Evolutionary conservation across 345 rosid genomes (phyloP), one percentile per base, ranked within the genome.

Genomic region (Moricandia arvensis): DNA sequence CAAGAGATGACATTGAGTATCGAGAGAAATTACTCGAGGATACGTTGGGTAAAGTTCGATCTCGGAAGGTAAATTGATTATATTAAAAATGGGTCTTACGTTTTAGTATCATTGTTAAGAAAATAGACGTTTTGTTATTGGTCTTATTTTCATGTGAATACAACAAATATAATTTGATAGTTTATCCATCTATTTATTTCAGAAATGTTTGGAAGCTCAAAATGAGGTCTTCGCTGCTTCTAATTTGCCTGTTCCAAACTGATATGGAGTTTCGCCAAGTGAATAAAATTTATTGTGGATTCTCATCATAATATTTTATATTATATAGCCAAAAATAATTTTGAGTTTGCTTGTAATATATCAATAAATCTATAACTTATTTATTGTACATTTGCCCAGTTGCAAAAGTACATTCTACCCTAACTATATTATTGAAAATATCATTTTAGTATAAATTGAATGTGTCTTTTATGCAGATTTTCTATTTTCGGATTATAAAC

Each of bases 11-110:
- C 30, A 1, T 78, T 34, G 1, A 49, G 7, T 0, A 6, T 27
- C 45, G 38, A 47, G 73, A 66, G 41, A 3, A 34, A 16, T 0
- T 65, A 45, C 24, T 58, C 1, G 13, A 35, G 17, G 13, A 2
- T 7, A 24, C 73, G 4, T 12, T 72, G 27, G 27, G 4, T 15
- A 13, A 37, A 45, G 63, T 78, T 59, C 73, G 2, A 66, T 17
- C 63, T 34, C 81, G 7, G 1, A 72, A 72, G 81, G 81, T 78
- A 66, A n/a, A 43, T 26, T 63, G 24, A 24, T 30, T 1, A 38
- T 31, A 21, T 1, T 67, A 47, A 47, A n/a, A 21, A 21, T 47
- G 18, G 18, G 8, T 47, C 53, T 15, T 47, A 47, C n/a, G 49
- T 45, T 45, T 45, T 49, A 49, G 24, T 49, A 49, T 15, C 24